A percentile compares a stretch with the other conserved stretches of the same genome.
Evolutionary conservation across 768 basidiomycete genomes (phyloP).

Genomic region (Tricholoma sp.): DNA sequence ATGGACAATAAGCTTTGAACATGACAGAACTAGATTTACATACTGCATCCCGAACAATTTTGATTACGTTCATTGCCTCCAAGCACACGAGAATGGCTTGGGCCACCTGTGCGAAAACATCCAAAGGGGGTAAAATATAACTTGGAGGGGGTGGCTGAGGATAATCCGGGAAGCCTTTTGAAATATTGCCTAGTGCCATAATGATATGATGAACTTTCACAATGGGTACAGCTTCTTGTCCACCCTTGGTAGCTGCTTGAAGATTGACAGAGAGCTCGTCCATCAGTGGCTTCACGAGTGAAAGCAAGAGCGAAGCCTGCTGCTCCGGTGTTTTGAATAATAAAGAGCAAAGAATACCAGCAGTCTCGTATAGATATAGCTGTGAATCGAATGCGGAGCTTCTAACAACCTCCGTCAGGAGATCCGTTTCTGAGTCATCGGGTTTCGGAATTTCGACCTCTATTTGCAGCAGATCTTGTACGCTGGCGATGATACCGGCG

Average conservation of each 20-base stretch:
- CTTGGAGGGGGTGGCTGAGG: conserved; percentile 63
- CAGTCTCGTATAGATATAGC: conserved; percentile 90
- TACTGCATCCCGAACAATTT: conserved; percentile 90
- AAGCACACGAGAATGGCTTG: conserved; percentile 84
- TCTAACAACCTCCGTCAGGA: conserved; percentile 76
- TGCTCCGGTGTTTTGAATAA: conserved; percentile 61
- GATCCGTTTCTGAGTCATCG: conserved; percentile 67
- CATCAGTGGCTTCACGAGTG: conserved; percentile 79
- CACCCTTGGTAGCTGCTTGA: conserved; percentile 49
- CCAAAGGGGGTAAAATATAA: conserved; percentile 65
- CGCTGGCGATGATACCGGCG: conserved; percentile 61
- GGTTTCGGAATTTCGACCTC: conserved; percentile 71
- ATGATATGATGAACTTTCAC: conserved; percentile 88
- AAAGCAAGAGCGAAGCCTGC: conserved; percentile 64
- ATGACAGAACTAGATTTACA: conserved; percentile 19
- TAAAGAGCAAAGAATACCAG: conserved; percentile 80
- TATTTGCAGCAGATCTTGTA: conserved; percentile 76
- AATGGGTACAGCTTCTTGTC: conserved; percentile 70
- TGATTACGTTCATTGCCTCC: conserved; percentile 82
- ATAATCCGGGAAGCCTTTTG: conserved; percentile 95
- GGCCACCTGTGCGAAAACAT: conserved; percentile 80
- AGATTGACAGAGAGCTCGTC: conserved; percentile 60
- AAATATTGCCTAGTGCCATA: conserved; percentile 90
- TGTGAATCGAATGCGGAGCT: conserved; percentile 83
- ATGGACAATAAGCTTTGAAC: conserved; percentile 6